These are phyloP conservation scores for Fusarium bulbicola DNA, from an alignment of 2,329 filamentous ascomycete genomes.

Conservation along the genomic window DNA sequence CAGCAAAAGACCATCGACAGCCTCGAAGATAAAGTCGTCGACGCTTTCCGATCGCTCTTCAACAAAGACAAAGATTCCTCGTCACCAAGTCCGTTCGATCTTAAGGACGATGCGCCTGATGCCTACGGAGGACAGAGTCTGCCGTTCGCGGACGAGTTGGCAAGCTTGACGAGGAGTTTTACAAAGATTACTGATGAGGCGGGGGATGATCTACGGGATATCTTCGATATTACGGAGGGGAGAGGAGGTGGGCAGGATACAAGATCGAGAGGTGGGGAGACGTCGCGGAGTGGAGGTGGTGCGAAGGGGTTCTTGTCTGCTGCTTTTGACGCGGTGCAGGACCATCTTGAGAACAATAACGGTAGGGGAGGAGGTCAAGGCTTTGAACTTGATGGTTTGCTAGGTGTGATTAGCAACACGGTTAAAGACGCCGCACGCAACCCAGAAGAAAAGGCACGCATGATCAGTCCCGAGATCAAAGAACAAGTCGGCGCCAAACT, in stretches of 20 bases:
- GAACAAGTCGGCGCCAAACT: conserved; percentile 53
- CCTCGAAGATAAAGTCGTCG: conserved; percentile 55
- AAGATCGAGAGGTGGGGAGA: conserved; percentile 41
- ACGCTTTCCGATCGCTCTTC: conserved; percentile 57
- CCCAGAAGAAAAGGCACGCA: conserved; percentile 56
- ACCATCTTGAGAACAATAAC: conserved; percentile 48
- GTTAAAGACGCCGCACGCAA: conserved; percentile 56
- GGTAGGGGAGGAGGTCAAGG: conserved; percentile 41
- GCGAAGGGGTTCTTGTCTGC: conserved; percentile 53
- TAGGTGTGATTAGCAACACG: conserved; percentile 54
- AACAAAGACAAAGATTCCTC: conserved; percentile 44
- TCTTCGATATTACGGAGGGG: conserved; percentile 55
- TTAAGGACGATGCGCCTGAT: conserved; percentile 50
- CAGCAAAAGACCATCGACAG: conserved; percentile 57
- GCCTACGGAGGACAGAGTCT: conserved; percentile 53
- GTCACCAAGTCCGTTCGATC: conserved; percentile 38
- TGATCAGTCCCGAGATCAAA: conserved; percentile 58
- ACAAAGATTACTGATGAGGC: conserved; percentile 52
- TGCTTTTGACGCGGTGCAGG: conserved; percentile 53
- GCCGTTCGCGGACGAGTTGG: conserved; percentile 58
- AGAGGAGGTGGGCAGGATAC: conserved; percentile 22
- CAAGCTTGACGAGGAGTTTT: conserved; percentile 52
- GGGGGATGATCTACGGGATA: conserved; percentile 54
- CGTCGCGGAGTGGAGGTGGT: conserved; percentile 44
- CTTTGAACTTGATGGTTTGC: conserved; percentile 54